Conservation (phyloP, 2,329 filamentous ascomycete species). For the Ceratocystis ficicola region DNA sequence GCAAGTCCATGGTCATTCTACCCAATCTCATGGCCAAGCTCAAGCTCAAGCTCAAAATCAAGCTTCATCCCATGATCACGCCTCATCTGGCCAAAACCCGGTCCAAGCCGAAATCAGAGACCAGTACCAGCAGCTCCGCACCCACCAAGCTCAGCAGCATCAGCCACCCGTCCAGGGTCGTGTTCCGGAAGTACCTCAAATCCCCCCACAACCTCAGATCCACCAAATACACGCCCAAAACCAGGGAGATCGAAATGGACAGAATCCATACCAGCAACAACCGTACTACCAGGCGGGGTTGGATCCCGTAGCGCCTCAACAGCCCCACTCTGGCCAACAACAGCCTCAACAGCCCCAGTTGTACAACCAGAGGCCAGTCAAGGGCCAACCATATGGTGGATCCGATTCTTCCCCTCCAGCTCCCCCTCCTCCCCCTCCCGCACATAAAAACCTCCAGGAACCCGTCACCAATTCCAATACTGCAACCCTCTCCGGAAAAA, state of each 20-base stretch:
- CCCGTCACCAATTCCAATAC: conserved; percentile 14
- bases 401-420: conserved; percentile 19
- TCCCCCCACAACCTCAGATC: conserved; percentile 12
- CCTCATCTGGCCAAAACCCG: background rate
- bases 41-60: conserved; percentile 13
- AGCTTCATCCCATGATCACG: conserved; percentile 3
- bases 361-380: conserved; percentile 16
- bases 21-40: conserved; percentile 3
- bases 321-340: conserved; percentile 14
- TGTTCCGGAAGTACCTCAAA: conserved; percentile 9
- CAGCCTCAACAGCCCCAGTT: conserved; percentile 20
- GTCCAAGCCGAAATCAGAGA: conserved; percentile 11
- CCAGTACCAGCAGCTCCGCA: conserved; percentile 6
- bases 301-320: conserved; percentile 9
- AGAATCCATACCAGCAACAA: conserved; percentile 3
- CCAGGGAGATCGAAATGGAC: conserved; percentile 3
- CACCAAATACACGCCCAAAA: conserved; percentile 9
- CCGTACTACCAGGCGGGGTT: conserved; percentile 13
- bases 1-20: conserved; percentile 3
- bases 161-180: background rate
- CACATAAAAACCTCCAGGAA: conserved; percentile 19
- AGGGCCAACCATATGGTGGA: conserved; percentile 21
- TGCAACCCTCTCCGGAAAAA: conserved; percentile 16
- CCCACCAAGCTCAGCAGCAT: conserved; percentile 5
- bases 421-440: conserved; percentile 11